These are phyloP conservation scores for Ceratocystis papillata DNA, from an alignment of 2,329 filamentous ascomycete species.

Conservation along the genomic window DNA sequence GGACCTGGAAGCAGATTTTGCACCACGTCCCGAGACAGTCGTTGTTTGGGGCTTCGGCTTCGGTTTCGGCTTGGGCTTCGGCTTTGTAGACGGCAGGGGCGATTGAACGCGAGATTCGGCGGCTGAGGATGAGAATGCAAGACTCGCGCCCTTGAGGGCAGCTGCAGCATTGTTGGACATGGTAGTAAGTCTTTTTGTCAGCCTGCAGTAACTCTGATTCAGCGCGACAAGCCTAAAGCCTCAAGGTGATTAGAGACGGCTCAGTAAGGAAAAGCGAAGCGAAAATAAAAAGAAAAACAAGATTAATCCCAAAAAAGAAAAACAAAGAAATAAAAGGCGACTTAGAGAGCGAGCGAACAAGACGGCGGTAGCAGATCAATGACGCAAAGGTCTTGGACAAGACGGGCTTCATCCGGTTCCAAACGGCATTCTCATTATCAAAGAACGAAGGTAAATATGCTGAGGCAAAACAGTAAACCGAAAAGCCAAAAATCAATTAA, in stretches of 20 bases:
- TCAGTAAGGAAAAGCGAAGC: neutral
- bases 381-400: slow-evolving; percentile 1
- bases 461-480: neutral
- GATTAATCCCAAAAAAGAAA: neutral
- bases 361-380: neutral
- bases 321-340: neutral
- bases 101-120: neutral
- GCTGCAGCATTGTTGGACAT: slow-evolving; percentile 18
- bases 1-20: neutral
- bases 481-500: neutral
- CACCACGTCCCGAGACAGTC: neutral
- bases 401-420: slow-evolving; percentile 12
- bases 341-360: neutral
- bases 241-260: neutral
- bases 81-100: neutral
- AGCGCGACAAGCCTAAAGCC: no score
- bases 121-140: slow-evolving; percentile 10
- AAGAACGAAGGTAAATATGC: neutral
- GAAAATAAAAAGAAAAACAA: neutral
- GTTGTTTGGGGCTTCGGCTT: slow-evolving; percentile 1
- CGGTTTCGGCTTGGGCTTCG: slow-evolving; percentile 10
- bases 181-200: no score
- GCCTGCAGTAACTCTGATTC: no score
- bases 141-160: slow-evolving; percentile 14
- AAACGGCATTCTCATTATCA: slow-evolving; percentile 12